Conservation (phyloP, 208 protist genomes). For the Lotmaria passim region DNA sequence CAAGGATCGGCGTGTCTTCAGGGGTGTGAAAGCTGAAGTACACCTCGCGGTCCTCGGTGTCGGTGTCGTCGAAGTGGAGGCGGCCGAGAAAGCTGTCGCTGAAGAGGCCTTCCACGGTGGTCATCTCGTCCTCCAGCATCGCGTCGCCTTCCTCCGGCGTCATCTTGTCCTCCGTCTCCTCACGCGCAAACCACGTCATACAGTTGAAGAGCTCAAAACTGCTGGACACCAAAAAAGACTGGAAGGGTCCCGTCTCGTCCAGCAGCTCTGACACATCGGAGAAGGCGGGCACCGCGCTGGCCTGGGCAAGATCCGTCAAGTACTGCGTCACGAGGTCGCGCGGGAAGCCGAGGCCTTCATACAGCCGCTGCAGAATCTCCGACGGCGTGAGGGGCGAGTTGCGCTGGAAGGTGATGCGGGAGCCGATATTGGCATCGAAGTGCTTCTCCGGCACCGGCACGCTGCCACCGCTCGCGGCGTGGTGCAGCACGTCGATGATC, state of each 20-base stretch:
- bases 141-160: conserved; percentile 56
- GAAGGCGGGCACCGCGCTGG: conserved; percentile 59
- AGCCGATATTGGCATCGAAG: conserved; percentile 69
- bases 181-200: conserved; percentile 75
- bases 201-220: conserved; percentile 88
- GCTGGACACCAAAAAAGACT: conserved; percentile 81
- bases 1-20: conserved; percentile 53
- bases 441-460: conserved; percentile 87
- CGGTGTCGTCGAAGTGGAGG: conserved; percentile 64
- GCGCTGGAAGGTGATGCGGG: conserved; percentile 77
- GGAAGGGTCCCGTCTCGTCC: conserved; percentile 54
- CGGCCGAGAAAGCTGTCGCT: conserved; percentile 68
- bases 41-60: conserved; percentile 61
- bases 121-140: conserved; percentile 76
- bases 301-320: conserved; percentile 67
- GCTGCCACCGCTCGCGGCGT: conserved; percentile 80
- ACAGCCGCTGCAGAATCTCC: conserved; percentile 76
- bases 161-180: conserved; percentile 40
- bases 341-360: conserved; percentile 89
- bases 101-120: conserved; percentile 64
- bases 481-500: conserved; percentile 90
- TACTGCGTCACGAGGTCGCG: conserved; percentile 82
- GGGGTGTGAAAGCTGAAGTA: conserved; percentile 71
- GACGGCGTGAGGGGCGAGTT: conserved; percentile 75
- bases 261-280: conserved; percentile 67